phyloP scores from a whole-genome alignment of 371 early-diverging fungal genomes.

The Mucor racemosus region DNA sequence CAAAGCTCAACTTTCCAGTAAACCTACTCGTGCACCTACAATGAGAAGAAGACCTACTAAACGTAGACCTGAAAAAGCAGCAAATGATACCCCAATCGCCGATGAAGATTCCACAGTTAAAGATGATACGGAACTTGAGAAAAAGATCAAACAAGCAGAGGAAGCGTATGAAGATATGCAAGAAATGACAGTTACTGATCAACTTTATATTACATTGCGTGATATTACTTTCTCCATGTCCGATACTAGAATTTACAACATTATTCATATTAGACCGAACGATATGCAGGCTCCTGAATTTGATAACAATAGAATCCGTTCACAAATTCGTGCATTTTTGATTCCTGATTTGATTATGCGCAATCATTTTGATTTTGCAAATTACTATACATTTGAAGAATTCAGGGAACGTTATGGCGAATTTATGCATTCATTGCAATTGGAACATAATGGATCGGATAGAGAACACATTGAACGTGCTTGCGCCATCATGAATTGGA shows the following conservation, averaged over 20 bases:
- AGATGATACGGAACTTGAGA: conserved; percentile 32
- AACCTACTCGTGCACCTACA: conserved; percentile 75
- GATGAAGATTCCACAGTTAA: conserved; percentile 9
- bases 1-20: conserved; percentile 58
- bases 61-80: conserved; percentile 26
- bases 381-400: conserved; percentile 58
- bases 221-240: conserved; percentile 70
- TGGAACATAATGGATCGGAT: conserved; percentile 24
- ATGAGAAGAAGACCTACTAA: conserved; percentile 57
- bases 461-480: conserved; percentile 34
- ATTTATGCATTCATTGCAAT: conserved; percentile 25
- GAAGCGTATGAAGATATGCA: conserved; percentile 50
- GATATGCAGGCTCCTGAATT: conserved; percentile 60
- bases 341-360: conserved; percentile 64
- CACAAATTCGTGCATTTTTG: conserved; percentile 65
- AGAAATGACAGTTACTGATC: conserved; percentile 64
- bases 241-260: conserved; percentile 81
- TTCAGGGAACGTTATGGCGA: conserved; percentile 59
- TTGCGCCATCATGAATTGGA: conserved; percentile 40
- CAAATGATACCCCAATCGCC: conserved; percentile 11
- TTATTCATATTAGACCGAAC: conserved; percentile 79
- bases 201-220: conserved; percentile 64
- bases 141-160: conserved; percentile 41
- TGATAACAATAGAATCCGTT: conserved; percentile 52
- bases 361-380: conserved; percentile 58